phyloP scores from a whole-genome alignment of 2,329 filamentous ascomycete genomes.

The Pseudogymnoascus sp. region DNA sequence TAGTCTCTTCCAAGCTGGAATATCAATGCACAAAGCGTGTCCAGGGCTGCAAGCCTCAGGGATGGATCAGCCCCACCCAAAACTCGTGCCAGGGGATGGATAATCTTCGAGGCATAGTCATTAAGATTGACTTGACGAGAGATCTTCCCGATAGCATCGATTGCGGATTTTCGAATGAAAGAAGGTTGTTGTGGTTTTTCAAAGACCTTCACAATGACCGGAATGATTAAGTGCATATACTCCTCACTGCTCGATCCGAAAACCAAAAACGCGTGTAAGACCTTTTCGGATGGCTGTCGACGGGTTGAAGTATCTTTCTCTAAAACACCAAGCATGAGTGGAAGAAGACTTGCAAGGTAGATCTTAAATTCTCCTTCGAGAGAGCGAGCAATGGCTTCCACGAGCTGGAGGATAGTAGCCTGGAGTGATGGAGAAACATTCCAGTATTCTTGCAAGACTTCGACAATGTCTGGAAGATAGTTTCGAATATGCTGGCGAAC shows the following conservation, averaged over 20 bases:
- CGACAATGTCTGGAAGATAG: conserved; percentile 79
- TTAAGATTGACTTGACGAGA: conserved; percentile 96
- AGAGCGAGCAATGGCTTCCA: conserved; percentile 89
- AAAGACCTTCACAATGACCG: conserved; percentile 88
- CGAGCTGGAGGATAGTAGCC: conserved; percentile 81
- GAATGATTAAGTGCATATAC: conserved; percentile 98
- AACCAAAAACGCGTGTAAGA: conserved; percentile 89
- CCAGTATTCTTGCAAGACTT: conserved; percentile 87
- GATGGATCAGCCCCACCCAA: conserved; percentile 65
- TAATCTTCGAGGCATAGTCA: conserved; percentile 92
- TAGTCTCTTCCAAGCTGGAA: conserved; percentile 96
- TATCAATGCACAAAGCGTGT: conserved; percentile 90
- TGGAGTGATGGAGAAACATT: conserved; percentile 72
- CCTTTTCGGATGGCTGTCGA: conserved; percentile 76
- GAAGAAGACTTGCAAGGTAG: conserved; percentile 80
- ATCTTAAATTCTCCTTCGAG: conserved; percentile 98
- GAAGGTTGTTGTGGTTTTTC: conserved; percentile 78
- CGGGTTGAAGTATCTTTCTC: conserved; percentile 75
- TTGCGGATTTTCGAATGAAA: conserved; percentile 76
- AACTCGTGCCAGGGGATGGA: conserved; percentile 83
- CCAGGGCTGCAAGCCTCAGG: conserved; percentile 74
- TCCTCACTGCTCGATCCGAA: conserved; percentile 95
- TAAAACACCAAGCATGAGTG: conserved; percentile 87
- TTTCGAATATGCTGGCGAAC: conserved; percentile 94
- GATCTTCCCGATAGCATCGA: conserved; percentile 89